Percentiles rank a stretch among this genome's conserved stretches.
Evolutionary conservation across 257 asterid species (phyloP).

Genomic region (Capsicum baccatum): DNA sequence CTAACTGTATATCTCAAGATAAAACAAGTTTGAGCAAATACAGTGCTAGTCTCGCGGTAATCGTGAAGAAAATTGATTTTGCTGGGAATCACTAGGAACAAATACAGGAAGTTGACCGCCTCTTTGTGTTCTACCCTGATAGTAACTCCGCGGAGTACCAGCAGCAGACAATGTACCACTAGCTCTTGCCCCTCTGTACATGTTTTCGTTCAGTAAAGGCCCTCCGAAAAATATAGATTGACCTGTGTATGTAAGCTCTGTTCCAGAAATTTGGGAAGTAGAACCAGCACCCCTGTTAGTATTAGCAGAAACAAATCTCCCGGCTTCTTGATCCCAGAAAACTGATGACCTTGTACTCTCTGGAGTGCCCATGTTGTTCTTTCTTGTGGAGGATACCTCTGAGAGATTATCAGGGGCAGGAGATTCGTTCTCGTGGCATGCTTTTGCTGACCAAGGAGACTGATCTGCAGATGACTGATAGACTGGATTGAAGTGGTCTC

Average conservation of each 20-base stretch:
- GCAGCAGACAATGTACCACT: constrained; percentile 39
- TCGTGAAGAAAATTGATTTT: constrained; percentile 61
- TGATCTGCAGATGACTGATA: constrained; percentile 59
- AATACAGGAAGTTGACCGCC: constrained; percentile 96
- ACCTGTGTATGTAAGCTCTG: constrained; percentile 85
- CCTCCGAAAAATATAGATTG: constrained; percentile 93
- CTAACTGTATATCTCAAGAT: constrained; percentile 34
- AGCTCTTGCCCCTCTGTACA: constrained; percentile 49
- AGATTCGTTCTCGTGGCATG: constrained; percentile 40
- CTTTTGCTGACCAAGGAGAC: constrained; percentile 57
- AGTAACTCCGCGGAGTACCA: constrained; percentile 55
- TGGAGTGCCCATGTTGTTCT: constrained; percentile 37
- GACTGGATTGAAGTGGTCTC: constrained; percentile 70
- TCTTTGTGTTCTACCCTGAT: constrained; percentile 84
- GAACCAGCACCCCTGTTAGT: constrained; percentile 53
- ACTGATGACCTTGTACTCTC: constrained; percentile 67
- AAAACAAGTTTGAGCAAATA: constrained; percentile 22
- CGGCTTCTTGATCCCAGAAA: constrained; percentile 87
- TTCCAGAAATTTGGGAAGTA: constrained; percentile 56
- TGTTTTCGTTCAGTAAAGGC: constrained; percentile 65
- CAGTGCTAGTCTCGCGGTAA: constrained; percentile 37
- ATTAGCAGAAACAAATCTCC: constrained; percentile 65
- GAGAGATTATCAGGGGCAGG: constrained; percentile 23
- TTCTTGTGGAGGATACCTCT: constrained; percentile 43
- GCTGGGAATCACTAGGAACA: constrained; percentile 87